Conservation (phyloP, 2,329 filamentous ascomycete species). For the Mollisiaceae sp. region DNA sequence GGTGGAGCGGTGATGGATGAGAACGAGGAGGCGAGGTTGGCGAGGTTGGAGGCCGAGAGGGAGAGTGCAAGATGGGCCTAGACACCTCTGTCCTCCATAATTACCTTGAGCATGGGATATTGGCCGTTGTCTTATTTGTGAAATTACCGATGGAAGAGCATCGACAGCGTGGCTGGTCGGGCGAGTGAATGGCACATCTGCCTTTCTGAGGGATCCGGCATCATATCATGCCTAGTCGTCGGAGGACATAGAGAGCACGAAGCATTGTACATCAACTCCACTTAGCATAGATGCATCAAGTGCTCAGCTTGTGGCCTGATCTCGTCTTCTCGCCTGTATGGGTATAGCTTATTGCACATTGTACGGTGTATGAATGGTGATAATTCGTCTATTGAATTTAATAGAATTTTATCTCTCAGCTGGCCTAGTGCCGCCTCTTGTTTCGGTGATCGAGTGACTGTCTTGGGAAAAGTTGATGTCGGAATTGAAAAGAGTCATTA, state of each 20-base stretch:
- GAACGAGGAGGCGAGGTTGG: slow-evolving; percentile 42
- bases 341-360: not conserved
- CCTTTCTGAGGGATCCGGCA: not conserved
- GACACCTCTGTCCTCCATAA: not conserved
- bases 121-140: not conserved
- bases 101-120: not conserved
- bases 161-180: not conserved
- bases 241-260: not conserved
- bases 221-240: not conserved
- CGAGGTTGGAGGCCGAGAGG: slow-evolving; percentile 62
- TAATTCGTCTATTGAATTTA: not conserved
- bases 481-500: no score
- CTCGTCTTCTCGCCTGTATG: not conserved
- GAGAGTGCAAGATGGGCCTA: slow-evolving; percentile 50
- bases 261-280: slow-evolving; percentile 6
- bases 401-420: not conserved
- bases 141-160: not conserved
- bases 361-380: not conserved
- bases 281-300: slow-evolving; percentile 9
- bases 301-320: slow-evolving; percentile 1
- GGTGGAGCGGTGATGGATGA: slow-evolving; percentile 34
- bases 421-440: not conserved
- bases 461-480: no score
- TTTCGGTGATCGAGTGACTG: not conserved
- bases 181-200: not conserved